Evolutionary conservation across 768 basidiomycete genomes (phyloP), one percentile per base, ranked within the genome.

Genomic region (Russula lepida): DNA sequence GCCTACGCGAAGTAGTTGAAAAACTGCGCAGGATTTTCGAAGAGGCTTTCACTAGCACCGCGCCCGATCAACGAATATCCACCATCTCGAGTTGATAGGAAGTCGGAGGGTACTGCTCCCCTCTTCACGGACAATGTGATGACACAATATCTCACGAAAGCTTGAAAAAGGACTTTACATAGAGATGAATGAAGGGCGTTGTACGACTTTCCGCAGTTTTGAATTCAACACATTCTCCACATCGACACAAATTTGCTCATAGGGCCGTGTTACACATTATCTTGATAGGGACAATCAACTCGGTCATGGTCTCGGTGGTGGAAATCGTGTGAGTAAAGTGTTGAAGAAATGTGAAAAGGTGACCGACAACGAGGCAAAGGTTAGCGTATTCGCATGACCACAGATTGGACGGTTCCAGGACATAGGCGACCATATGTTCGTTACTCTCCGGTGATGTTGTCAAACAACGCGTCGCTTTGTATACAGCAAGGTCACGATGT

Each of bases 1-100:
- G 52, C 68, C 71, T 23, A 68, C 71, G 50, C 70, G 69, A 64
- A 68, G 71, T 43, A 32, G 23, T 32, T 9, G 59, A 15, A 35
- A 30, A 48, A 41, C 21, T 60, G 39, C 37, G 47, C 13, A 32
- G n/a, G 28, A 49, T 49, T 15, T 54, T 21, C 17, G 52, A 53
- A 30, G 35, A 15, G 4, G 46, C 17, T 28, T 54, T 35, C 52
- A 15, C 35, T 13, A 21, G n/a, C 17, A 25, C n/a, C 13, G 15
- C 52, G 7, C 19, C 46, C 23, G 21, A 21, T 6, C 21, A n/a
- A 30, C 44, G 19, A 28, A 15, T 19, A 21, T 37, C 43, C 8
- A 27, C 8, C 21, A 21, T 33, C 19, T 13, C 49, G 17, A 35
- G 25, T 9, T 30, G 11, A 59, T 37, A 39, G 5, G 25, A 13